Percentiles rank a stretch among this genome's conserved stretches.
Evolutionary conservation across 148 eudicot genomes (phyloP).

Genomic region (Heliosperma pusillum): DNA sequence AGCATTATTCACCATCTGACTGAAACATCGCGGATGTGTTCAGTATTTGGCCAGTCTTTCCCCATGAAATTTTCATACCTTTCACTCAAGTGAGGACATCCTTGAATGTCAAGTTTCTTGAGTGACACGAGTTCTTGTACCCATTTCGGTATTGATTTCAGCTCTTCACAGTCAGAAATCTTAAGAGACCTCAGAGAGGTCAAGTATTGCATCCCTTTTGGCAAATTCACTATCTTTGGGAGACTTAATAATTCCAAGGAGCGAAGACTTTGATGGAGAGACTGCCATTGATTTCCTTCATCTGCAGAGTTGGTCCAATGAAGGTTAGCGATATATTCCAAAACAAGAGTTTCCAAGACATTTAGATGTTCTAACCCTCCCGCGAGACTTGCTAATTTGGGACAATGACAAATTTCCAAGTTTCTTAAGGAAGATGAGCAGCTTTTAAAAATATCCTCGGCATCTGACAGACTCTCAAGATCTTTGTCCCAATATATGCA

Average conservation of each 20-base stretch:
- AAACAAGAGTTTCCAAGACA: slow-evolving; percentile 19
- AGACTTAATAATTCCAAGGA: slow-evolving; percentile 13
- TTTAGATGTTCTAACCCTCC: slow-evolving; percentile 20
- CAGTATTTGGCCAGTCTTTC: slow-evolving; percentile 22
- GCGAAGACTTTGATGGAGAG: slow-evolving; percentile 1
- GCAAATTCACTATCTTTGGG: slow-evolving; percentile 14
- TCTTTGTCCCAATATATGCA: slow-evolving; percentile 12
- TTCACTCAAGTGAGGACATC: neutral
- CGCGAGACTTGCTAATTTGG: neutral
- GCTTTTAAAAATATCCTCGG: slow-evolving; percentile 1
- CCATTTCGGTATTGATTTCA: slow-evolving; percentile 26
- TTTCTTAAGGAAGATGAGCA: slow-evolving; percentile 25
- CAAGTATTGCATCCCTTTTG: slow-evolving; percentile 20
- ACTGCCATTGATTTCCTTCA: slow-evolving; percentile 1
- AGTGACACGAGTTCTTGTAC: slow-evolving; percentile 22
- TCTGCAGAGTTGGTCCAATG: neutral
- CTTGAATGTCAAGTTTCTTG: neutral
- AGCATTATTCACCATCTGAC: neutral
- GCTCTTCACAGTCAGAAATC: neutral
- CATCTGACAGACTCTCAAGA: slow-evolving; percentile 17
- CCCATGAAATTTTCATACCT: slow-evolving; percentile 13
- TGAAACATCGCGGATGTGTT: slow-evolving; percentile 16
- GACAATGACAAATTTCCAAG: neutral
- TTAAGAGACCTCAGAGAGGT: slow-evolving; percentile 17
- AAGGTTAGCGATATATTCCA: neutral